Evolutionary conservation across 2,329 filamentous ascomycete genomes (phyloP).

Genomic region (Blastomyces gilchristii): DNA sequence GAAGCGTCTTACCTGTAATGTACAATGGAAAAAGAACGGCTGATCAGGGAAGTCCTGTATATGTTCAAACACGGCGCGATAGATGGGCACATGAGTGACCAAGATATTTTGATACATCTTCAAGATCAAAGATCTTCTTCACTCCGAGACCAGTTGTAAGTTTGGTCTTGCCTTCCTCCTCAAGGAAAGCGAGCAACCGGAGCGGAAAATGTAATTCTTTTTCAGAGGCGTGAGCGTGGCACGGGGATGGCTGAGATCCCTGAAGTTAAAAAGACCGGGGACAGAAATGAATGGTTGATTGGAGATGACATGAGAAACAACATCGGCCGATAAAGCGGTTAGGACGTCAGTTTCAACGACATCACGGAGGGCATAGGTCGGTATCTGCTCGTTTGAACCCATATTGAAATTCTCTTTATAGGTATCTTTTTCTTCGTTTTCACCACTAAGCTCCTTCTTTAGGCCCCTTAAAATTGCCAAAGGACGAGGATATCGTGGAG

Average conservation of each 20-base stretch:
- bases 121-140: constrained; percentile 54
- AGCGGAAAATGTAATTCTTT: constrained; percentile 52
- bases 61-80: constrained; percentile 49
- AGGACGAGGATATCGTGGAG: not conserved
- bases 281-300: constrained; percentile 22
- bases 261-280: constrained; percentile 55
- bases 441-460: not conserved
- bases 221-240: constrained; percentile 21
- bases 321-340: constrained; percentile 5
- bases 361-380: constrained; percentile 7
- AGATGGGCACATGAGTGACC: constrained; percentile 50
- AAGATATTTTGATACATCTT: constrained; percentile 58
- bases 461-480: not conserved
- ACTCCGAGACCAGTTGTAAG: constrained; percentile 47
- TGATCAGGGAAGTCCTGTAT: constrained; percentile 37
- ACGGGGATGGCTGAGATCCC: constrained; percentile 50
- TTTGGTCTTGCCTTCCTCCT: constrained; percentile 42
- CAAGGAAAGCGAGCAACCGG: constrained; percentile 54
- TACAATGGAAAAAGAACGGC: constrained; percentile 60
- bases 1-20: constrained; percentile 36
- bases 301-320: constrained; percentile 9
- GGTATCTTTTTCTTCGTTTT: not conserved
- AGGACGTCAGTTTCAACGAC: constrained; percentile 11
- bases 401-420: not conserved
- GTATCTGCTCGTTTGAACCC: not conserved